phyloP scores from a whole-genome alignment of 225 moss, liverwort and hornwort species.

The Pseudoscleropodium purum region DNA sequence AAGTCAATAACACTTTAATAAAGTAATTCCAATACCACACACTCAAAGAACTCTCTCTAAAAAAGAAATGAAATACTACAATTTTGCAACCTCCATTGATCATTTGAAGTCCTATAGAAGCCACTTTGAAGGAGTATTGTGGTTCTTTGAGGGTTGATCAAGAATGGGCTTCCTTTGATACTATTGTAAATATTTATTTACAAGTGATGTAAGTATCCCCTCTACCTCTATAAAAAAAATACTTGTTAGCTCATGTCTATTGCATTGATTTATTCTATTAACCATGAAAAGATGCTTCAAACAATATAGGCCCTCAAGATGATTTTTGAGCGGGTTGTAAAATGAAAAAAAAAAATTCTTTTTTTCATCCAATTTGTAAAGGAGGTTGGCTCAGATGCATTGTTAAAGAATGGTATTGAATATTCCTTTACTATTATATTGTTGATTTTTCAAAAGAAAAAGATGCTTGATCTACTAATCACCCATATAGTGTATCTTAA shows the following conservation, averaged over 20 bases:
- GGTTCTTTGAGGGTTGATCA: neutral
- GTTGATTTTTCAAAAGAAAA: neutral
- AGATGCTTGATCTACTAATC: no score
- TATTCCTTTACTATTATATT: neutral
- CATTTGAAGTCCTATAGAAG: neutral
- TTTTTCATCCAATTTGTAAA: rapidly evolving
- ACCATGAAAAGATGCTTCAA: rapidly evolving
- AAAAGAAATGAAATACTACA: neutral
- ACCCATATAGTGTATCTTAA: no score
- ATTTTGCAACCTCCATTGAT: neutral
- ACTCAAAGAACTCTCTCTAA: neutral
- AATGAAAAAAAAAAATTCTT: rapidly evolving
- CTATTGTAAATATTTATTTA: neutral
- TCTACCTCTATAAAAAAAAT: neutral
- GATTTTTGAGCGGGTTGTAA: rapidly evolving
- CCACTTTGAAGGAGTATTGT: neutral
- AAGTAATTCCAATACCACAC: neutral
- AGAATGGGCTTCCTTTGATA: neutral
- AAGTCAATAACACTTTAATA: neutral
- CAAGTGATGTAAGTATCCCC: neutral
- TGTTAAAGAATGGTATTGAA: neutral
- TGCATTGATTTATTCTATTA: neutral
- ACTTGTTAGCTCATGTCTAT: neutral
- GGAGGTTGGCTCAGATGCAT: neutral
- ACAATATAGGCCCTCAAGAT: rapidly evolving